These are phyloP conservation scores for Tolypocladium tropicale DNA, from an alignment of 2,329 filamentous ascomycete species.

Conservation along the genomic window DNA sequence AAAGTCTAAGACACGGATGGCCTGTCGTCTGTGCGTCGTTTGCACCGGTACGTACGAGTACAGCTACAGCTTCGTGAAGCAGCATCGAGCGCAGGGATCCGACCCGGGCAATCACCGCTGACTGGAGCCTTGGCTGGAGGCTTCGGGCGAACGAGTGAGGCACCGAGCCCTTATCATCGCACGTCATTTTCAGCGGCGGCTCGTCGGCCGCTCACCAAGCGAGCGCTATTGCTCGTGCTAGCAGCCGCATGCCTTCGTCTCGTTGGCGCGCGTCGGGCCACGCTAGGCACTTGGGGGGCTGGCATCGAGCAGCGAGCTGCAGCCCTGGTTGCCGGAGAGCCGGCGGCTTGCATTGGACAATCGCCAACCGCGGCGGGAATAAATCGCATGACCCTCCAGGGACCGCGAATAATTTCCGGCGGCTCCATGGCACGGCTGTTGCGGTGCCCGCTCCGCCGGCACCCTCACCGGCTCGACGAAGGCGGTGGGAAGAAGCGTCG, in stretches of 20 bases:
- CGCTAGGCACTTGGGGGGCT: background rate
- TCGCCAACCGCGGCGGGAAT: background rate
- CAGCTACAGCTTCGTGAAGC: too few relatives aligned
- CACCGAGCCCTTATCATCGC: background rate
- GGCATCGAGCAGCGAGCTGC: background rate
- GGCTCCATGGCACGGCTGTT: background rate
- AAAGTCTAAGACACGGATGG: constrained; percentile 7
- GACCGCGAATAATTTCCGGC: background rate
- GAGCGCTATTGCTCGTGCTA: background rate
- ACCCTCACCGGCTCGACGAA: background rate
- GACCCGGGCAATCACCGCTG: background rate
- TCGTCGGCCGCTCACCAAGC: background rate
- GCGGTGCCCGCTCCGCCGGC: background rate
- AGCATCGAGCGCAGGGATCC: too few relatives aligned
- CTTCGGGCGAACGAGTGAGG: background rate
- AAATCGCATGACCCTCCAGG: background rate
- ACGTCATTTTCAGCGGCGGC: background rate
- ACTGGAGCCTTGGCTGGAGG: background rate
- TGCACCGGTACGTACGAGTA: background rate
- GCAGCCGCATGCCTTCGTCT: background rate
- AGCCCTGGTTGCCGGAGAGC: background rate
- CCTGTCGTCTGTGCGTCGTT: background rate
- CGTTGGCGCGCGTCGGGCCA: background rate
- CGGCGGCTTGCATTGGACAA: background rate
- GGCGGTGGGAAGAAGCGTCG: background rate